Evolutionary conservation across 2,329 filamentous ascomycete species (phyloP).

Genomic region (Thyridium curvatum): DNA sequence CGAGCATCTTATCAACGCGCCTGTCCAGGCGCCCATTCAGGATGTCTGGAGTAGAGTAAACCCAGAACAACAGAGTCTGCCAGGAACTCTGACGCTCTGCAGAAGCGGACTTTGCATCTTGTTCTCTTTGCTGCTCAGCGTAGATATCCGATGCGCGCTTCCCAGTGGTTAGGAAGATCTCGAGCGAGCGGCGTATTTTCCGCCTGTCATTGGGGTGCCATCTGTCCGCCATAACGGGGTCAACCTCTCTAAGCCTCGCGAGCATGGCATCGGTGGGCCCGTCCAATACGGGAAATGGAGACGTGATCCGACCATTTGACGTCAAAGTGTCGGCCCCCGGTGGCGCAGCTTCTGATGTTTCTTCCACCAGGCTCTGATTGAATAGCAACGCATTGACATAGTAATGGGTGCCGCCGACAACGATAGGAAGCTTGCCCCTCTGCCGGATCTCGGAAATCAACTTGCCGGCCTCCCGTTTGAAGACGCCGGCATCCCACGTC

Average conservation of each 20-base stretch:
- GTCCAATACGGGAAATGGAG: slow-evolving; percentile 55
- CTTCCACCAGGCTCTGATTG: slow-evolving; percentile 57
- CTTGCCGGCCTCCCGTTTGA: slow-evolving; percentile 61
- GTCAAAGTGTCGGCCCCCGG: slow-evolving; percentile 21
- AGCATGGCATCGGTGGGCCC: slow-evolving; percentile 67
- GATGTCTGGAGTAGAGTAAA: slow-evolving; percentile 64
- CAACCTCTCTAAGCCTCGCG: slow-evolving; percentile 67
- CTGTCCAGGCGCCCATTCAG: slow-evolving; percentile 66
- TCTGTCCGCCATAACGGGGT: slow-evolving; percentile 79
- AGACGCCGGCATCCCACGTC: slow-evolving; percentile 77
- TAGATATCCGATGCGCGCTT: slow-evolving; percentile 81
- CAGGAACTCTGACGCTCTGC: slow-evolving; percentile 24
- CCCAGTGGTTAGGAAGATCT: slow-evolving; percentile 83
- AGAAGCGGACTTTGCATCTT: no score
- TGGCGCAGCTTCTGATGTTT: slow-evolving; percentile 10
- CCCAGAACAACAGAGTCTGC: slow-evolving; percentile 75
- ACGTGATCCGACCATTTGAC: not conserved
- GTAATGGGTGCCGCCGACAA: slow-evolving; percentile 94
- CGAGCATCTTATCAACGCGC: slow-evolving; percentile 80
- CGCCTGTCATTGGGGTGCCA: slow-evolving; percentile 94
- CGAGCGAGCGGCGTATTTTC: slow-evolving; percentile 83
- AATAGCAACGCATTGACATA: slow-evolving; percentile 89
- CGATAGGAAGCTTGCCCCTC: slow-evolving; percentile 75
- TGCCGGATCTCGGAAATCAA: slow-evolving; percentile 72
- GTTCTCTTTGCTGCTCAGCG: slow-evolving; percentile 55